A percentile compares a stretch with the other conserved stretches of the same genome.
These are phyloP conservation scores for Leavenworthia alabamica DNA, from an alignment of 345 rosid genomes.

Conservation along the genomic window DNA sequence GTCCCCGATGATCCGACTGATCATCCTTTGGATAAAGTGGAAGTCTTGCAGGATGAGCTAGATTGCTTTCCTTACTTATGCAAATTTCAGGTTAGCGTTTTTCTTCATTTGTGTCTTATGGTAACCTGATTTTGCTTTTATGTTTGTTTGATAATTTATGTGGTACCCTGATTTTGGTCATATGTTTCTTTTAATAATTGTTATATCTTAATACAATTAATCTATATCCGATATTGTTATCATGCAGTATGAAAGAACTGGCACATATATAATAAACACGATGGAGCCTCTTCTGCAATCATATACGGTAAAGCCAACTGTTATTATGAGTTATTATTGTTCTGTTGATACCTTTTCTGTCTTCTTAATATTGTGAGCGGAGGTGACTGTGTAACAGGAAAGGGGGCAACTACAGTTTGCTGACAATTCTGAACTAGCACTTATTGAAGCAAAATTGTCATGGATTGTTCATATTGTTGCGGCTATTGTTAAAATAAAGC, in stretches of 20 bases:
- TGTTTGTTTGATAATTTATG: too few species aligned
- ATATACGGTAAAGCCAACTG: slow-evolving; percentile 62
- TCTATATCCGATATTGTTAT: not conserved
- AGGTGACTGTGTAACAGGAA: slow-evolving; percentile 51
- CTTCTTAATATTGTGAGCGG: slow-evolving; percentile 3
- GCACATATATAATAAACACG: slow-evolving; percentile 66
- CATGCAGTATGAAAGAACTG: slow-evolving; percentile 88
- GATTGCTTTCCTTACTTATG: slow-evolving; percentile 97
- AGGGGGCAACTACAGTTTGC: slow-evolving; percentile 54
- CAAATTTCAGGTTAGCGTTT: slow-evolving; percentile 79
- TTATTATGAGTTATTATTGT: slow-evolving; percentile 1
- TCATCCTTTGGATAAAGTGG: slow-evolving; percentile 92
- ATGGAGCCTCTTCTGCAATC: slow-evolving; percentile 93
- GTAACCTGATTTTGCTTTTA: not conserved
- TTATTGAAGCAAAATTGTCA: slow-evolving; percentile 90
- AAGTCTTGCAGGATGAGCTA: slow-evolving; percentile 96
- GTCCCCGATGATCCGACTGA: slow-evolving; percentile 73
- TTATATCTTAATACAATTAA: slow-evolving; percentile 12
- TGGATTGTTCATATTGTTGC: slow-evolving; percentile 98
- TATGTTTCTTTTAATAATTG: not conserved
- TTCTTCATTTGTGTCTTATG: not conserved
- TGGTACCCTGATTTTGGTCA: too few species aligned
- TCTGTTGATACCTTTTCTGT: not conserved
- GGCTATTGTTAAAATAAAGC: slow-evolving; percentile 83
- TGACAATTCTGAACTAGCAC: slow-evolving; percentile 64